Evolutionary conservation across 331 rosid genomes (phyloP).

Genomic region (Phaseolus coccineus): DNA sequence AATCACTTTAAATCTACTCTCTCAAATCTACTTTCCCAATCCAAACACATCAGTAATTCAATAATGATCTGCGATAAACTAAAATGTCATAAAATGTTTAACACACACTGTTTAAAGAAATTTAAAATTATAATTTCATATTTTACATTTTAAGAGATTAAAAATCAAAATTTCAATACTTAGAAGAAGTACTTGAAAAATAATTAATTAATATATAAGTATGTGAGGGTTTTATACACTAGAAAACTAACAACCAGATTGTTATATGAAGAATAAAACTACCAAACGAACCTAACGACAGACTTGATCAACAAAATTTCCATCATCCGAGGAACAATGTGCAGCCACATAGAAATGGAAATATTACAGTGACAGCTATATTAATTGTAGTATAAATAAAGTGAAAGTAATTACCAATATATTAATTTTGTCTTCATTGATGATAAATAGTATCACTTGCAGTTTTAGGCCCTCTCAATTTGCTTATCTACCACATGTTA

Average conservation of each 20-base stretch:
- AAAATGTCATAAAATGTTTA: too few species aligned
- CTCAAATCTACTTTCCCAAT: too few species aligned
- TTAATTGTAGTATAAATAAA: neutral
- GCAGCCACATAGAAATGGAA: neutral
- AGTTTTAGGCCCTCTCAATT: neutral
- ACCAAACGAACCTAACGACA: neutral
- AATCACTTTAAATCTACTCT: too few species aligned
- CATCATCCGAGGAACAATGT: neutral
- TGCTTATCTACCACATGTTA: constrained; percentile 23
- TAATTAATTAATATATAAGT: neutral
- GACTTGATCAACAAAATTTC: neutral
- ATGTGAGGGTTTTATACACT: neutral
- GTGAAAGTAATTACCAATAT: neutral
- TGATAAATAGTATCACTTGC: neutral
- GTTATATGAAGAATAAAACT: neutral
- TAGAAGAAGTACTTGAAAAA: neutral
- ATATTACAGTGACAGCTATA: neutral
- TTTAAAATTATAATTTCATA: too few species aligned
- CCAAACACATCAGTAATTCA: too few species aligned
- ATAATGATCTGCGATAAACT: too few species aligned
- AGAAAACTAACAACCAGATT: neutral
- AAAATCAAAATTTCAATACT: too few species aligned
- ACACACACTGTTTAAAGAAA: too few species aligned
- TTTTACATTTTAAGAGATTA: too few species aligned
- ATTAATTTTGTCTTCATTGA: neutral